Percentiles rank a stretch among this genome's conserved stretches.
These are phyloP conservation scores for Hordeum marinum DNA, from an alignment of 176 grass and related monocot species.

Conservation along the genomic window DNA sequence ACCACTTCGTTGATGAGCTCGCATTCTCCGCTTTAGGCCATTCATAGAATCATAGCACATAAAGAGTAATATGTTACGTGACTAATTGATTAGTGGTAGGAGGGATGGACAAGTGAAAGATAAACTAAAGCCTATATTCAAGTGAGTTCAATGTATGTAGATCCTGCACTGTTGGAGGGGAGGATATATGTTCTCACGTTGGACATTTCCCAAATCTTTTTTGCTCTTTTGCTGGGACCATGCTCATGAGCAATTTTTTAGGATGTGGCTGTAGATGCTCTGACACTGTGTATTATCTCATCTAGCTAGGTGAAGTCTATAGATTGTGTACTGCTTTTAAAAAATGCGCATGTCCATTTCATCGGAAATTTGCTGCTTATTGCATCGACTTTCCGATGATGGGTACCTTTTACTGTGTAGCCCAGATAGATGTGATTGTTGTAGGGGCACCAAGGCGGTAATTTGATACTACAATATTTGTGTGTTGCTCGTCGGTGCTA, in stretches of 20 bases:
- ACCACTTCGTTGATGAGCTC: constrained; percentile 29
- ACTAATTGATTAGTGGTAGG: constrained; percentile 31
- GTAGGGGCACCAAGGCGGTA: constrained; percentile 23
- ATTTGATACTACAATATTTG: background rate
- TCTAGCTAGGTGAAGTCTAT: constrained; percentile 16
- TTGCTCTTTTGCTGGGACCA: constrained; percentile 28
- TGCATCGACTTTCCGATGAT: constrained; percentile 12
- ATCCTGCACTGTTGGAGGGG: background rate
- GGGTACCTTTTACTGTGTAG: background rate
- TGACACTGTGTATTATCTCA: constrained; percentile 11
- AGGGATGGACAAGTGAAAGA: constrained; percentile 15
- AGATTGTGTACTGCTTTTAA: constrained; percentile 28
- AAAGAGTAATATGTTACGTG: constrained; percentile 2
- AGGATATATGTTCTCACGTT: constrained; percentile 22
- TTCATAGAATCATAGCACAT: constrained; percentile 27
- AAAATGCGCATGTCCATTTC: constrained; percentile 14
- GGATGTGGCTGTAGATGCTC: background rate
- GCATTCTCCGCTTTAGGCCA: constrained; percentile 20
- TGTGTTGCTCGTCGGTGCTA: constrained; percentile 24
- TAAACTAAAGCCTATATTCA: constrained; percentile 21
- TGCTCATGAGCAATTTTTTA: constrained; percentile 6
- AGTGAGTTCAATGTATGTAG: constrained; percentile 33
- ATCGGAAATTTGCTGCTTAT: constrained; percentile 18
- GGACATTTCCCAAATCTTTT: constrained; percentile 13
- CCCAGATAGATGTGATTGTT: constrained; percentile 21